A percentile compares a stretch with the other conserved stretches of the same genome.
Conservation (phyloP, 345 rosid species). For the Eucalyptus decipiens region DNA sequence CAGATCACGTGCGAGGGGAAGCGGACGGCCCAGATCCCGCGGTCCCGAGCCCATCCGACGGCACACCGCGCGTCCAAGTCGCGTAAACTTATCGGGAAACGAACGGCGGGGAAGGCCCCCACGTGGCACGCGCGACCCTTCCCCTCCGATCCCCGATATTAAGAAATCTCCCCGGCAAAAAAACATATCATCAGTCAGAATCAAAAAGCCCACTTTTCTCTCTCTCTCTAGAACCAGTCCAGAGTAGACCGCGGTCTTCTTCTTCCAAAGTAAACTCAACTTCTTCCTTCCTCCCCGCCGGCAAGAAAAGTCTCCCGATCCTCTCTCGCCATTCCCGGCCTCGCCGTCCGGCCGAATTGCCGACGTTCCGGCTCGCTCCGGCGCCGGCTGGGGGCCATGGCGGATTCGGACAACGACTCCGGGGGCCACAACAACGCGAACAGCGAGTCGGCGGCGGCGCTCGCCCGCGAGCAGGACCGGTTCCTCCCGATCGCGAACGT, state of each 20-base stretch:
- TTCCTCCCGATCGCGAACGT: conserved; percentile 51
- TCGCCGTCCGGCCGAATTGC: not conserved
- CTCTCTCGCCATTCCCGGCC: not conserved
- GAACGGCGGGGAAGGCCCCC: not conserved
- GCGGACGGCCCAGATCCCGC: not conserved
- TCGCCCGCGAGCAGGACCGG: conserved; percentile 33
- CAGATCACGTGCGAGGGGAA: not conserved
- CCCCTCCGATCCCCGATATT: not conserved
- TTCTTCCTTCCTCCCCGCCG: not conserved
- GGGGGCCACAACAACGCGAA: conserved; percentile 12
- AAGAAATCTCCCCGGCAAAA: not conserved
- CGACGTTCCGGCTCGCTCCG: not conserved
- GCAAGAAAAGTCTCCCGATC: not conserved
- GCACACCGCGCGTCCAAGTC: not conserved
- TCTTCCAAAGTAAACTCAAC: not conserved
- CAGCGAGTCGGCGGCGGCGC: conserved; percentile 8
- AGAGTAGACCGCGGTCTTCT: not conserved
- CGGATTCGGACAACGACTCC: conserved; percentile 48
- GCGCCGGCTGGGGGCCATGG: conserved; percentile 1
- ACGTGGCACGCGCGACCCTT: not conserved
- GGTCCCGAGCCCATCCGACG: not conserved
- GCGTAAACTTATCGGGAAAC: conserved; percentile 13
- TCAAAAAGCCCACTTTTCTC: not conserved
- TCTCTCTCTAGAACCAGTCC: not conserved
- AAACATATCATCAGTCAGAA: not conserved